Conservation (phyloP, 805 yeast genomes). For the Teunomyces barrocoloradensis region DNA sequence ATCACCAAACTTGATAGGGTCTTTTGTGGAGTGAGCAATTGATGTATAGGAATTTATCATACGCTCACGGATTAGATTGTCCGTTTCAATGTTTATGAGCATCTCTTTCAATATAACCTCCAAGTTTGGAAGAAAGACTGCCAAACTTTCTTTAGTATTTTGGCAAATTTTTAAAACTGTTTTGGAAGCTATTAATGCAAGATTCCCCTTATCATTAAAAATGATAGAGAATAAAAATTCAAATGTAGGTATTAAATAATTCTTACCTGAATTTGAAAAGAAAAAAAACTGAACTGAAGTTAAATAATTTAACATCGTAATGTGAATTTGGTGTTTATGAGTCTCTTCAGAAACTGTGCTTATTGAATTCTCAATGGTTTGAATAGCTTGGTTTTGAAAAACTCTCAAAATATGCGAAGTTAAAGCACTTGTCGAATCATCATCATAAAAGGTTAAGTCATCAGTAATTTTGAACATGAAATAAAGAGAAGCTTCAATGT, state of each 20-base stretch:
- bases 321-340: conserved; percentile 9
- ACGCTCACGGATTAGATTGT: conserved; percentile 52
- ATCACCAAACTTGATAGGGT: conserved; percentile 36
- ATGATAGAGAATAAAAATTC: conserved; percentile 50
- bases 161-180: conserved; percentile 61
- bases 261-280: conserved; percentile 41
- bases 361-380: conserved; percentile 12
- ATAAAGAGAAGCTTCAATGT: conserved; percentile 62
- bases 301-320: conserved; percentile 54
- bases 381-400: conserved; percentile 22
- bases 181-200: conserved; percentile 39
- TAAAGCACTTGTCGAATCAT: conserved; percentile 26
- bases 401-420: conserved; percentile 24
- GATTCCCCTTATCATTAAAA: conserved; percentile 24
- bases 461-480: conserved; percentile 56
- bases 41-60: conserved; percentile 62
- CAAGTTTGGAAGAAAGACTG: conserved; percentile 45
- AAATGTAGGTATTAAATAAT: conserved; percentile 50
- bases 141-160: conserved; percentile 45
- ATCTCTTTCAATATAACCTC: conserved; percentile 47
- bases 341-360: conserved; percentile 6
- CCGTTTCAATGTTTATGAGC: conserved; percentile 39
- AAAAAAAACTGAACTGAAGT: conserved; percentile 63
- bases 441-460: conserved; percentile 44
- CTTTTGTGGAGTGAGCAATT: conserved; percentile 52